A percentile compares a stretch with the other conserved stretches of the same genome.
Conservation (phyloP, 2,329 filamentous ascomycete genomes). For the Aspergillus flavus region DNA sequence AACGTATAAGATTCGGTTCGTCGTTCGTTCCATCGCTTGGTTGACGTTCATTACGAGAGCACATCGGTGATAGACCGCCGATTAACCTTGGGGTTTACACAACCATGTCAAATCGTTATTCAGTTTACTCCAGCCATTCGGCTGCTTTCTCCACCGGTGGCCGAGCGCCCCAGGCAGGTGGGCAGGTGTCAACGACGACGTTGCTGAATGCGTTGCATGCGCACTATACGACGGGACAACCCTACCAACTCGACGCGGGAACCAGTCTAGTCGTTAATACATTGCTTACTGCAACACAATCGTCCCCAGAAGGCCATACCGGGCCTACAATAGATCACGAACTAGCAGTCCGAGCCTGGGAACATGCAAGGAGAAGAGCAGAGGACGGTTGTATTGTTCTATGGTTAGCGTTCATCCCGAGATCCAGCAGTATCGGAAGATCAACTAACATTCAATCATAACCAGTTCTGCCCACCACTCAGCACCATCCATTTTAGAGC, state of each 20-base stretch:
- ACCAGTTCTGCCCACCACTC: constrained; percentile 83
- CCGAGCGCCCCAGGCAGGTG: constrained; percentile 65
- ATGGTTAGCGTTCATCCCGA: constrained; percentile 60
- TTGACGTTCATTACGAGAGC: neutral
- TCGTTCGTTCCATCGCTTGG: neutral
- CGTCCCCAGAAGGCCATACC: constrained; percentile 66
- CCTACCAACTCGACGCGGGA: constrained; percentile 86
- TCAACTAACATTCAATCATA: constrained; percentile 21
- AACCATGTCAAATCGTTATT: constrained; percentile 62
- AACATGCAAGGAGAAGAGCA: constrained; percentile 89
- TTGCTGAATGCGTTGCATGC: constrained; percentile 90
- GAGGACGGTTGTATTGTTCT: constrained; percentile 94
- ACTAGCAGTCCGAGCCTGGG: constrained; percentile 83
- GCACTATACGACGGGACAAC: constrained; percentile 76
- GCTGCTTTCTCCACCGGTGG: constrained; percentile 56
- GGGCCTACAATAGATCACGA: constrained; percentile 80
- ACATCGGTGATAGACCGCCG: neutral
- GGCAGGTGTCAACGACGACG: constrained; percentile 89
- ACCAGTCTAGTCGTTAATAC: constrained; percentile 94
- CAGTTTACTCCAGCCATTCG: constrained; percentile 64
- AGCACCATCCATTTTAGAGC: constrained; percentile 78
- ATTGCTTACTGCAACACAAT: constrained; percentile 80
- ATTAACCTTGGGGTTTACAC: constrained; percentile 1
- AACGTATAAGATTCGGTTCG: neutral
- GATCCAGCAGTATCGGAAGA: neutral